Conservation (phyloP, 2,329 filamentous ascomycete genomes). For the Mycosphaerella sp. region DNA sequence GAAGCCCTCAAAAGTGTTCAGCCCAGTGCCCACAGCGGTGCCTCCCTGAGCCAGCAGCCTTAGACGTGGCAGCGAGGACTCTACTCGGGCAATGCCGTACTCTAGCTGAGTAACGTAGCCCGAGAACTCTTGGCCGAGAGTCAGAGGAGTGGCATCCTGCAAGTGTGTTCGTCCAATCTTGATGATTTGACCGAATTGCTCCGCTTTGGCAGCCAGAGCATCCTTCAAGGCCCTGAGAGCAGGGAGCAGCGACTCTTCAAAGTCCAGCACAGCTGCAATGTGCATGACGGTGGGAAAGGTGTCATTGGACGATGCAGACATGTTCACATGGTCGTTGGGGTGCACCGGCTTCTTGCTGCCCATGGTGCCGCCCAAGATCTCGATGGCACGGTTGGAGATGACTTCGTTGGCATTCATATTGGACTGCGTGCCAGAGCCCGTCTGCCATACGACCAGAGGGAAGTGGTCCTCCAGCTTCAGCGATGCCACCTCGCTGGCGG, state of each 20-base stretch:
- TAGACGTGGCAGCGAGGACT: slow-evolving; percentile 75
- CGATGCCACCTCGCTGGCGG: slow-evolving; percentile 84
- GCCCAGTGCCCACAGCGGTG: slow-evolving; percentile 91
- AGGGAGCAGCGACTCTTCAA: slow-evolving; percentile 79
- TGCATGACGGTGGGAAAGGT: slow-evolving; percentile 99
- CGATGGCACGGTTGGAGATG: slow-evolving; percentile 98
- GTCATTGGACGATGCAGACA: slow-evolving; percentile 97
- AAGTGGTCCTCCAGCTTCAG: slow-evolving; percentile 96
- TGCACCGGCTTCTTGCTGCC: slow-evolving; percentile 98
- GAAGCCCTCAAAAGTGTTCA: slow-evolving; percentile 97
- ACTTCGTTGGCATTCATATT: slow-evolving; percentile 99
- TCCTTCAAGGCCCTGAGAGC: slow-evolving; percentile 73
- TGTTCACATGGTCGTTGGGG: slow-evolving; percentile 99
- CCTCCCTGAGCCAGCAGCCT: slow-evolving; percentile 87
- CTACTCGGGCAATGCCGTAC: slow-evolving; percentile 78
- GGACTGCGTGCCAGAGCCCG: slow-evolving; percentile 94
- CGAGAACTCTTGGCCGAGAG: slow-evolving; percentile 94
- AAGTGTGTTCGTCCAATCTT: slow-evolving; percentile 98
- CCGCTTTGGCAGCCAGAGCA: slow-evolving; percentile 80
- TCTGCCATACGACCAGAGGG: slow-evolving; percentile 98
- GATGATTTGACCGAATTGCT: slow-evolving; percentile 89
- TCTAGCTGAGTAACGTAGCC: slow-evolving; percentile 95
- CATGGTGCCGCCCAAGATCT: slow-evolving; percentile 90
- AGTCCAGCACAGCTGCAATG: slow-evolving; percentile 91
- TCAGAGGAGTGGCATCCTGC: slow-evolving; percentile 93